Conservation (phyloP, 2,329 filamentous ascomycete genomes). For the Cladorrhinum sp. region DNA sequence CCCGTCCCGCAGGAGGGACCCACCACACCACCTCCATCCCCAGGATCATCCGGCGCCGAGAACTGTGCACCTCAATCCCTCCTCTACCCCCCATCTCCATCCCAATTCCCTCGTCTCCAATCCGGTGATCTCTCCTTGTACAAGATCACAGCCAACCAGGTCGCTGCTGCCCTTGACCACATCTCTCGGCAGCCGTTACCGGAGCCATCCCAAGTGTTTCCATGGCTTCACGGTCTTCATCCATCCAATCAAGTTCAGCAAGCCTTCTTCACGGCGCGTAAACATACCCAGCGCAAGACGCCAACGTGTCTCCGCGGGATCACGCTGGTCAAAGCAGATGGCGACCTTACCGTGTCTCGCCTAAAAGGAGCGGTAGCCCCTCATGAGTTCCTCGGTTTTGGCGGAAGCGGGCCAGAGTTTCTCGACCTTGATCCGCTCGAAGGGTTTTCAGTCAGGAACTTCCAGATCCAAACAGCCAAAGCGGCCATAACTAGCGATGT, state of each 20-base stretch:
- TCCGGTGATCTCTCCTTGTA: slow-evolving; percentile 62
- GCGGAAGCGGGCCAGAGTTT: slow-evolving; percentile 54
- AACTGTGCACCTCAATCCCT: slow-evolving; percentile 60
- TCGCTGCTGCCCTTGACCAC: slow-evolving; percentile 73
- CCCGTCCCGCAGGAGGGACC: slow-evolving; percentile 56
- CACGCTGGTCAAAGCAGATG: slow-evolving; percentile 84
- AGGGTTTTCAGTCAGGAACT: slow-evolving; percentile 94
- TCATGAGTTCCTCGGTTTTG: slow-evolving; percentile 67
- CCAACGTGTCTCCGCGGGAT: slow-evolving; percentile 77
- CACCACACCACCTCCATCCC: slow-evolving; percentile 65
- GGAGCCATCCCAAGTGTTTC: slow-evolving; percentile 82
- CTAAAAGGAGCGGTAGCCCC: slow-evolving; percentile 85
- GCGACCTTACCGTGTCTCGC: slow-evolving; percentile 68
- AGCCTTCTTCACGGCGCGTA: slow-evolving; percentile 80
- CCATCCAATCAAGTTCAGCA: slow-evolving; percentile 85
- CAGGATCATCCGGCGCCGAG: slow-evolving; percentile 45
- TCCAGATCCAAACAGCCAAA: slow-evolving; percentile 93
- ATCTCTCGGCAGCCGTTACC: slow-evolving; percentile 77
- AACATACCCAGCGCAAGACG: slow-evolving; percentile 65
- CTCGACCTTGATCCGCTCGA: slow-evolving; percentile 80
- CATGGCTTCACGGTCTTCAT: slow-evolving; percentile 93
- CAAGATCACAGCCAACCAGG: slow-evolving; percentile 64
- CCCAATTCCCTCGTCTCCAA: slow-evolving; percentile 53
- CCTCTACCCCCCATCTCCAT: slow-evolving; percentile 71
- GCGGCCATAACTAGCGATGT: slow-evolving; percentile 86